Percentiles rank a stretch among this genome's conserved stretches.
Evolutionary conservation across 495 filamentous ascomycete genomes (phyloP).

Genomic region (Haplographium delicatum): DNA sequence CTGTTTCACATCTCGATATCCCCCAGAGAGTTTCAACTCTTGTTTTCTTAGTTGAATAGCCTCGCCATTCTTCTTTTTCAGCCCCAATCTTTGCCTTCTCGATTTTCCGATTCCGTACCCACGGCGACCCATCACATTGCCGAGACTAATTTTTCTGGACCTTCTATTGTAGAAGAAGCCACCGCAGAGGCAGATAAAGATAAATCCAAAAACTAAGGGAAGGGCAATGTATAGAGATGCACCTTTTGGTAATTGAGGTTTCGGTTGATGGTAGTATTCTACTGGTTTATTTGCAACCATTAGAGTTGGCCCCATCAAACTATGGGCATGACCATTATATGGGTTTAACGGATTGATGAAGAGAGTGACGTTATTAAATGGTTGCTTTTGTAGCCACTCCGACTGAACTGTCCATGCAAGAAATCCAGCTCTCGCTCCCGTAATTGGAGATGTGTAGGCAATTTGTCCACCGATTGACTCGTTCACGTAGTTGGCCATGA

Average conservation of each 20-base stretch:
- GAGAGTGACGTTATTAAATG: slow-evolving; percentile 19
- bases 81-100: slow-evolving; percentile 11
- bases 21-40: slow-evolving; percentile 6
- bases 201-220: slow-evolving; percentile 16
- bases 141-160: slow-evolving; percentile 16
- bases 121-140: slow-evolving; percentile 21
- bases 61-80: slow-evolving; percentile 13
- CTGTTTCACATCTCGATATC: slow-evolving; percentile 16
- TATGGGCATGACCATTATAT: background rate
- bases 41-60: slow-evolving; percentile 15
- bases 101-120: slow-evolving; percentile 20
- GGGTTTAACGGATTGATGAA: slow-evolving; percentile 11
- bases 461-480: slow-evolving; percentile 2
- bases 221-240: slow-evolving; percentile 20
- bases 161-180: slow-evolving; percentile 13
- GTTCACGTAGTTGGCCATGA: slow-evolving; percentile 19
- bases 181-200: slow-evolving; percentile 15
- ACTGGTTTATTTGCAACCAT: slow-evolving; percentile 9
- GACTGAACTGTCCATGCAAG: slow-evolving; percentile 16
- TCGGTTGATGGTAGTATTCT: slow-evolving; percentile 6
- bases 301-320: slow-evolving; percentile 9
- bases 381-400: slow-evolving; percentile 6
- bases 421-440: background rate
- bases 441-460: slow-evolving; percentile 15
- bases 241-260: slow-evolving; percentile 10